Percentiles rank a stretch among this genome's conserved stretches.
These are phyloP conservation scores for Infundibulicybe gibba DNA, from an alignment of 768 basidiomycete species.

Conservation along the genomic window DNA sequence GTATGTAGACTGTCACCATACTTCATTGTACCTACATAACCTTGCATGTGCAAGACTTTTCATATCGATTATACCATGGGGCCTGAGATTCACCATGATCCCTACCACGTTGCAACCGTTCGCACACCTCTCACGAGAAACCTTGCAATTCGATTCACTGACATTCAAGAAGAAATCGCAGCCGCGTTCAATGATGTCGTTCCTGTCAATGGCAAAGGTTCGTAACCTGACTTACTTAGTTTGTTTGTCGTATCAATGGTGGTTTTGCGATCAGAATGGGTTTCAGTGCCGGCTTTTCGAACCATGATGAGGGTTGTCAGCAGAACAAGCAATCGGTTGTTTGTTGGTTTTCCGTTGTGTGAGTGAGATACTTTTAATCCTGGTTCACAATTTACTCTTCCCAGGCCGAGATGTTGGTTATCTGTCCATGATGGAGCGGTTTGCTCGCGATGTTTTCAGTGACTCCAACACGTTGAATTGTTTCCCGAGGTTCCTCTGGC, in stretches of 20 bases:
- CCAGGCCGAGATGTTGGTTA: slow-evolving; percentile 33
- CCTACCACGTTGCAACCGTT: slow-evolving; percentile 14
- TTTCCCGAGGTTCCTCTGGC: slow-evolving; percentile 34
- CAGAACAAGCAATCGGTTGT: slow-evolving; percentile 32
- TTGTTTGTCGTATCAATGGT: not conserved
- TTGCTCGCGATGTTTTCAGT: slow-evolving; percentile 27
- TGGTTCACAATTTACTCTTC: not conserved
- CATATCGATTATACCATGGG: slow-evolving; percentile 28
- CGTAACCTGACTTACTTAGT: not conserved
- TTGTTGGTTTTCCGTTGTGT: slow-evolving; percentile 43
- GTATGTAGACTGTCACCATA: slow-evolving; percentile 9
- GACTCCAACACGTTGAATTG: slow-evolving; percentile 22
- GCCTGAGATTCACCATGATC: slow-evolving; percentile 12
- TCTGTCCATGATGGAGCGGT: slow-evolving; percentile 21
- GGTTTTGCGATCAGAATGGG: slow-evolving; percentile 28
- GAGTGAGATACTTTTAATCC: slow-evolving; percentile 7
- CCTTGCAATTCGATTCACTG: slow-evolving; percentile 21
- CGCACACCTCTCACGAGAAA: slow-evolving; percentile 21
- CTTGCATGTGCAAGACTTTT: slow-evolving; percentile 17
- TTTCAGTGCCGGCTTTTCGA: slow-evolving; percentile 17
- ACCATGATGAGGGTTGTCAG: slow-evolving; percentile 25
- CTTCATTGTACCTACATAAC: not conserved
- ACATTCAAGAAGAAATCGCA: slow-evolving; percentile 34
- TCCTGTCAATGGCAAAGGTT: slow-evolving; percentile 9
- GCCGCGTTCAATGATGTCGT: slow-evolving; percentile 29